phyloP scores from a whole-genome alignment of 2,329 filamentous ascomycete genomes.

The Aspergillus brasiliensis region DNA sequence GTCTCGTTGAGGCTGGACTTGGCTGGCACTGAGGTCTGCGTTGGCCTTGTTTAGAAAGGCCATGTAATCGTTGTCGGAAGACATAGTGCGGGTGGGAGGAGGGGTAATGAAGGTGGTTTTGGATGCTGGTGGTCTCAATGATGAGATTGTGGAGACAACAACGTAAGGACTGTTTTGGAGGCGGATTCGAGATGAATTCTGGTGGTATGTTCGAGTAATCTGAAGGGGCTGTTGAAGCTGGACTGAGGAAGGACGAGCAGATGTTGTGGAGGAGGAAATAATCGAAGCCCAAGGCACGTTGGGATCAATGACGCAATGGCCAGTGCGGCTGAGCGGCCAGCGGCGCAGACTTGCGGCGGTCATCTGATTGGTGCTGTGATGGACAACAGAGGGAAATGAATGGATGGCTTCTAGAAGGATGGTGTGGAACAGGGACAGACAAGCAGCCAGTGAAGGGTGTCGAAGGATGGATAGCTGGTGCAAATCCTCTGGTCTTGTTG shows the following conservation, averaged over 20 bases:
- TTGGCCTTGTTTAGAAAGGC: slow-evolving; percentile 88
- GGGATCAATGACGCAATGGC: slow-evolving; percentile 31
- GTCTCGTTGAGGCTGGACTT: slow-evolving; percentile 20
- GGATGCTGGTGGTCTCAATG: neutral
- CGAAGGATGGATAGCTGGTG: neutral
- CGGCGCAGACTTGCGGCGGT: slow-evolving; percentile 10
- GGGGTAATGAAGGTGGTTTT: neutral
- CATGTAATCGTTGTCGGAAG: slow-evolving; percentile 78
- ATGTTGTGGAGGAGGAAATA: slow-evolving; percentile 6
- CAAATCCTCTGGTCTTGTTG: too few relatives aligned
- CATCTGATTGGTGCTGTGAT: neutral
- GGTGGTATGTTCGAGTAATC: neutral
- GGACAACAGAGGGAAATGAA: neutral
- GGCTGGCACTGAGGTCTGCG: slow-evolving; percentile 56
- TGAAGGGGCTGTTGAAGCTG: neutral
- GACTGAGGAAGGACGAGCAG: neutral
- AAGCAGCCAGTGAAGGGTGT: neutral
- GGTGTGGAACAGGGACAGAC: neutral
- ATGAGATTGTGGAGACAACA: neutral
- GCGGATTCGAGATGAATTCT: neutral
- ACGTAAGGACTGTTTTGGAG: neutral
- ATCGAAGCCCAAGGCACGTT: slow-evolving; percentile 16
- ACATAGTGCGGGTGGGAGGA: slow-evolving; percentile 35
- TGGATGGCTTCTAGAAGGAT: neutral
- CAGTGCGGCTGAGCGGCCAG: slow-evolving; percentile 19